Evolutionary conservation across 2,329 filamentous ascomycete species (phyloP).

Genomic region (Coleophoma eucalyptorum): DNA sequence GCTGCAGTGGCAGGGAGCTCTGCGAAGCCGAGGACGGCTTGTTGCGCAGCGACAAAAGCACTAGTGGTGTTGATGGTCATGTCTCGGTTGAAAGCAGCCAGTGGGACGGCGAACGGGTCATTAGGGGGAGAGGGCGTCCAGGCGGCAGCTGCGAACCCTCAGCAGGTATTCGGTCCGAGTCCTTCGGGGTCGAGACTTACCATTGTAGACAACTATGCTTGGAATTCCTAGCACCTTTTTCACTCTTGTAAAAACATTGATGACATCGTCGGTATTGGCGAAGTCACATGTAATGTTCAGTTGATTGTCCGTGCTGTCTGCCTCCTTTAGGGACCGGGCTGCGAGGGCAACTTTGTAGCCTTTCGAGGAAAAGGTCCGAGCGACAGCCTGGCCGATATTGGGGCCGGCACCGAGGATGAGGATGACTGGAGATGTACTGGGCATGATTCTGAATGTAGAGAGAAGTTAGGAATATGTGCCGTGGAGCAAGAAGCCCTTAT

Average conservation of each 20-base stretch:
- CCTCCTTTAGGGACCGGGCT: conserved; percentile 25
- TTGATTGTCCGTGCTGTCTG: conserved; percentile 22
- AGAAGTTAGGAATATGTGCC: no score
- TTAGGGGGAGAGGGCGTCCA: conserved; percentile 19
- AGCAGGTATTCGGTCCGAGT: not conserved
- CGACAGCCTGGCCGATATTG: conserved; percentile 32
- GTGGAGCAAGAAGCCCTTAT: no score
- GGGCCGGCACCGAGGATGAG: conserved; percentile 38
- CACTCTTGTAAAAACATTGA: conserved; percentile 32
- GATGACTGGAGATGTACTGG: conserved; percentile 15
- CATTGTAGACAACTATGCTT: conserved; percentile 40
- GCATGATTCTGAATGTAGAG: no score
- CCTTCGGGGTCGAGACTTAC: conserved; percentile 10
- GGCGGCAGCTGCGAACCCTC: conserved; percentile 5
- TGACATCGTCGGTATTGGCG: conserved; percentile 28
- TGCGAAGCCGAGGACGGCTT: conserved; percentile 29
- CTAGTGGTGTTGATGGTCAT: conserved; percentile 34
- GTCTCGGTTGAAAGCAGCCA: conserved; percentile 23
- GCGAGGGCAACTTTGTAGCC: conserved; percentile 37
- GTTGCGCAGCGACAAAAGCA: conserved; percentile 34
- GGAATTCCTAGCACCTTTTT: conserved; percentile 28
- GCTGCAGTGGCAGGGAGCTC: conserved; percentile 19
- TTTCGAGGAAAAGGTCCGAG: conserved; percentile 30
- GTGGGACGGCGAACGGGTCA: conserved; percentile 24
- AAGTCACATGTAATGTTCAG: conserved; percentile 34